Conservation (phyloP, 2,329 filamentous ascomycete genomes). For the Diplodia seriata region DNA sequence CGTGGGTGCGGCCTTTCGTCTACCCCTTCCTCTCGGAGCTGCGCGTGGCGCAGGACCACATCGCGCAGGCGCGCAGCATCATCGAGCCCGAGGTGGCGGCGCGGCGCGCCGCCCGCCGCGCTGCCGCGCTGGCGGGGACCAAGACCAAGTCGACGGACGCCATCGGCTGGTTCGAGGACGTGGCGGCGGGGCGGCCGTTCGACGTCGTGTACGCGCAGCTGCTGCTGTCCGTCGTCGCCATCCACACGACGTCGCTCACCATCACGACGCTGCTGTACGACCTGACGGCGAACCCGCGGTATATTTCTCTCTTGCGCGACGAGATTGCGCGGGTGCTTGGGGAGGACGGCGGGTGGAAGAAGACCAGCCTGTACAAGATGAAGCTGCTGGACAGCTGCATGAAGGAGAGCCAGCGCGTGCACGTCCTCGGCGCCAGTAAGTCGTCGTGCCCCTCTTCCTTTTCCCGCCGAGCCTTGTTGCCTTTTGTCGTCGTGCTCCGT, state of each 20-base stretch:
- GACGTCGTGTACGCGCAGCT: slow-evolving; percentile 34
- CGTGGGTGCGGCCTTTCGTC: slow-evolving; percentile 44
- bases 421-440: background rate
- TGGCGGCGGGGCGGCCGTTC: slow-evolving; percentile 35
- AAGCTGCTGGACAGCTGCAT: slow-evolving; percentile 45
- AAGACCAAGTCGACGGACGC: slow-evolving; percentile 38
- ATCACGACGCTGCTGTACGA: slow-evolving; percentile 38
- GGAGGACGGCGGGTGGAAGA: slow-evolving; percentile 40
- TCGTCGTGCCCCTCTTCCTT: background rate
- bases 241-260: slow-evolving; percentile 39
- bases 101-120: slow-evolving; percentile 35
- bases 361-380: slow-evolving; percentile 42
- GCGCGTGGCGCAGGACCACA: slow-evolving; percentile 39
- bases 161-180: slow-evolving; percentile 37
- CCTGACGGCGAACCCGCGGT: slow-evolving; percentile 38
- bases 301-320: slow-evolving; percentile 38
- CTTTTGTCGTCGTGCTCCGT: too few species aligned
- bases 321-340: slow-evolving; percentile 39
- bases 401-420: slow-evolving; percentile 43
- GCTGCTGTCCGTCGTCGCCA: slow-evolving; percentile 34
- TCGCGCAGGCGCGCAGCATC: slow-evolving; percentile 44
- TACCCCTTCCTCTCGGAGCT: slow-evolving; percentile 45
- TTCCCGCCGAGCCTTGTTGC: background rate
- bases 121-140: slow-evolving; percentile 34
- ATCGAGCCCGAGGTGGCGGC: slow-evolving; percentile 46